Conservation (phyloP, 2,329 filamentous ascomycete genomes). For the Fusarium odoratissimum region DNA sequence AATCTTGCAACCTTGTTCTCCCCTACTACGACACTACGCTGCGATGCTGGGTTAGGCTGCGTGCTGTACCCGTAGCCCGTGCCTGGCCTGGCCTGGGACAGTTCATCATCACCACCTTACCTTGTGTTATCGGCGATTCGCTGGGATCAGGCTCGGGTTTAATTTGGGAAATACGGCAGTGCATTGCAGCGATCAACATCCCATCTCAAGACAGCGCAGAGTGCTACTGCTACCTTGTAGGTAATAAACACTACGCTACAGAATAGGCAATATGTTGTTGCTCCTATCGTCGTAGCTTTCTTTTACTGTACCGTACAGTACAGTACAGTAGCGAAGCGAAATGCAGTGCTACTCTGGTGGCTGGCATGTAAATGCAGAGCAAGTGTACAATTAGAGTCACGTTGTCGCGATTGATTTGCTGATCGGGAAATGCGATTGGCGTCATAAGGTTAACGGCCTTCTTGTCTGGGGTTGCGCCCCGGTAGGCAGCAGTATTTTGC, state of each 20-base stretch:
- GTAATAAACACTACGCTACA: not conserved
- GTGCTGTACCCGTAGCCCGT: constrained; percentile 12
- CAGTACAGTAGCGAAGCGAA: constrained; percentile 1
- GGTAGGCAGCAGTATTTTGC: constrained; percentile 32
- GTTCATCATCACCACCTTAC: not conserved
- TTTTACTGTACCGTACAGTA: not conserved
- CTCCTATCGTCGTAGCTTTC: not conserved
- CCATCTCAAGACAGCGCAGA: constrained; percentile 16
- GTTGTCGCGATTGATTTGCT: not conserved
- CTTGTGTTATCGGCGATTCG: constrained; percentile 13
- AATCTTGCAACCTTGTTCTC: constrained; percentile 23
- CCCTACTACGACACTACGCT: not conserved
- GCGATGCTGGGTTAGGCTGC: not conserved
- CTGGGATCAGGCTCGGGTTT: constrained; percentile 4
- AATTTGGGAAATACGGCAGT: constrained; percentile 24
- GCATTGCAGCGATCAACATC: constrained; percentile 11
- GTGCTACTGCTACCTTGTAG: constrained; percentile 16
- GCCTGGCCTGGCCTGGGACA: not conserved
- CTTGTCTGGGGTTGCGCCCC: constrained; percentile 33
- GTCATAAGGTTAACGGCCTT: constrained; percentile 23
- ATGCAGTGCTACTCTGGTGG: constrained; percentile 27
- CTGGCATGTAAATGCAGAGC: not conserved
- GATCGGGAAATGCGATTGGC: constrained; percentile 20
- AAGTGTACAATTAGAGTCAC: constrained; percentile 2
- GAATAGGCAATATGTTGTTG: constrained; percentile 1